These are phyloP conservation scores for Globisporangium cederbergense DNA, from an alignment of 352 stramenopile genomes.

Conservation along the genomic window DNA sequence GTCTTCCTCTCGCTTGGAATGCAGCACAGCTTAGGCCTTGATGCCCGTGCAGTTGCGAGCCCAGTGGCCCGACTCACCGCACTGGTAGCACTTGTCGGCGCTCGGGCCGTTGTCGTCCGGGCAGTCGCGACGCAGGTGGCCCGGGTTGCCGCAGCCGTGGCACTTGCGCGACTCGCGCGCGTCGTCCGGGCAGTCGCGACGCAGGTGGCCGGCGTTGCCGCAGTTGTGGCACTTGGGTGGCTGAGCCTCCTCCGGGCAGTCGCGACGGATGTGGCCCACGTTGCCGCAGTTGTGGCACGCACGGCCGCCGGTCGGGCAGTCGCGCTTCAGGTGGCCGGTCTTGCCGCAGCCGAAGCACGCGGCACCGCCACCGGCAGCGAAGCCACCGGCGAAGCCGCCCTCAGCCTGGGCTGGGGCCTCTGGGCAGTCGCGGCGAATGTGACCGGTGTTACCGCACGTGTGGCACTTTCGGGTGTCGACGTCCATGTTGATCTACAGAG, in stretches of 20 bases:
- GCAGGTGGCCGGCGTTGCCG: slow-evolving; percentile 61
- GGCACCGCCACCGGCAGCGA: slow-evolving; percentile 27
- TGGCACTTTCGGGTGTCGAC: slow-evolving; percentile 62
- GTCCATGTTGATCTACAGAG: slow-evolving; percentile 15
- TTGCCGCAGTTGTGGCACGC: slow-evolving; percentile 85
- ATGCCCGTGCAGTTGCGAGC: slow-evolving; percentile 69
- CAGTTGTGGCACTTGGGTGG: slow-evolving; percentile 83
- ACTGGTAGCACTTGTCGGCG: slow-evolving; percentile 84
- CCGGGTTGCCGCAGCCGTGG: slow-evolving; percentile 66
- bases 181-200: slow-evolving; percentile 70
- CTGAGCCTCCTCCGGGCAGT: slow-evolving; percentile 72
- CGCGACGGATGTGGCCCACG: slow-evolving; percentile 69
- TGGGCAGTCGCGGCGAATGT: slow-evolving; percentile 77
- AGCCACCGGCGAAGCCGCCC: slow-evolving; percentile 15
- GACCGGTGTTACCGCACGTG: slow-evolving; percentile 72
- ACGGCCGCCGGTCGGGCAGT: slow-evolving; percentile 65
- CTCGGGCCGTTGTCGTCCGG: slow-evolving; percentile 65
- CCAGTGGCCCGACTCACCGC: slow-evolving; percentile 72
- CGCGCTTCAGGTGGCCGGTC: slow-evolving; percentile 75
- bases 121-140: slow-evolving; percentile 77
- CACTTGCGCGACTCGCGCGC: slow-evolving; percentile 68
- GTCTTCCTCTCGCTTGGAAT: slow-evolving; percentile 28
- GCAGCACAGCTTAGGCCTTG: slow-evolving; percentile 41
- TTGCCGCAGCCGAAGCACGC: slow-evolving; percentile 81
- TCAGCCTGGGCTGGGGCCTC: slow-evolving; percentile 43